These are phyloP conservation scores for Hypholoma sublateritium DNA, from an alignment of 768 basidiomycete genomes.

Conservation along the genomic window DNA sequence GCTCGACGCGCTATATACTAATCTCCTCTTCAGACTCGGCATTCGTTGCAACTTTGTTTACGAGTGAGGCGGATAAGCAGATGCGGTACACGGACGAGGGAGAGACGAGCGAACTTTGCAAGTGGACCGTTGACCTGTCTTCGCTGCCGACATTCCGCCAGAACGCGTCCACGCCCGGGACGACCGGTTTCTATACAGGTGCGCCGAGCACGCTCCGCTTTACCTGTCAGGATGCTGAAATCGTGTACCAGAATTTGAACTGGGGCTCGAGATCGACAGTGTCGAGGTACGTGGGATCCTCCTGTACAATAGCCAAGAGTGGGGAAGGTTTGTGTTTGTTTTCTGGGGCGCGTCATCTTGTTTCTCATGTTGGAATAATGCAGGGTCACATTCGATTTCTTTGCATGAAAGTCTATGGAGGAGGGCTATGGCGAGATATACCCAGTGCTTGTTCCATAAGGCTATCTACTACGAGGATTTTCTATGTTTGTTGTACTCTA, in stretches of 20 bases:
- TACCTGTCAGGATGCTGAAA: neutral
- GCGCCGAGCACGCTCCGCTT: slow-evolving; percentile 15
- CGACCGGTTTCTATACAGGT: slow-evolving; percentile 81
- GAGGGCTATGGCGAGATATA: neutral
- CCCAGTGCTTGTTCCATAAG: neutral
- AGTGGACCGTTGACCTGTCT: slow-evolving; percentile 85
- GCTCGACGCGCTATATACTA: neutral
- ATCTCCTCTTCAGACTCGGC: slow-evolving; percentile 52
- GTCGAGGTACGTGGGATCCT: slow-evolving; percentile 84
- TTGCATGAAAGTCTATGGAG: neutral
- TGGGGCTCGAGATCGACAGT: slow-evolving; percentile 81
- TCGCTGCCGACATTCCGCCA: slow-evolving; percentile 77
- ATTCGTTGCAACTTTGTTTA: slow-evolving; percentile 82
- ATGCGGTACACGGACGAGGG: slow-evolving; percentile 89
- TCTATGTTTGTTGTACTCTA: neutral
- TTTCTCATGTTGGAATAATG: slow-evolving; percentile 7
- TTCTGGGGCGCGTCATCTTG: neutral
- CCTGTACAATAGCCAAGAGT: slow-evolving; percentile 73
- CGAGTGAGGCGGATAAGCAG: slow-evolving; percentile 69
- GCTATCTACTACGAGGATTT: neutral
- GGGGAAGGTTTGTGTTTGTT: slow-evolving; percentile 61
- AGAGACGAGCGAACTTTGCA: slow-evolving; percentile 71
- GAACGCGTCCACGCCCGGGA: slow-evolving; percentile 55
- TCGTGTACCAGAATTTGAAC: slow-evolving; percentile 65
- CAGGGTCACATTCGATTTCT: slow-evolving; percentile 51